Conservation (phyloP, 345 rosid species). For the Noccaea bulbosa region DNA sequence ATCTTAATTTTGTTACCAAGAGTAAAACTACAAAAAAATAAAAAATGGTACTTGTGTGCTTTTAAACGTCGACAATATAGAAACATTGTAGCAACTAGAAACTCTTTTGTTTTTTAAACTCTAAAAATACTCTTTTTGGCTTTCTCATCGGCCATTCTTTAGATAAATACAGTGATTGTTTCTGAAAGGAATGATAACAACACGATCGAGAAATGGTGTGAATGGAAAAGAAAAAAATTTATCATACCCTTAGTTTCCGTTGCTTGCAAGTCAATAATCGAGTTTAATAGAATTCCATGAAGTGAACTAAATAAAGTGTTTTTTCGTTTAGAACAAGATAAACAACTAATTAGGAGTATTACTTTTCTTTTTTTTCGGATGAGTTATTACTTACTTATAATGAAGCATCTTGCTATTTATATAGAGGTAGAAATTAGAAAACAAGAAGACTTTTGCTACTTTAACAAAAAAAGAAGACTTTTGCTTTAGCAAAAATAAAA, state of each 20-base stretch:
- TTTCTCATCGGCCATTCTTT: too few relatives aligned
- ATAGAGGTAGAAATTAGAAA: slow-evolving; percentile 10
- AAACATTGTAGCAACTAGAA: background rate
- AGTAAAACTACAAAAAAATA: too few relatives aligned
- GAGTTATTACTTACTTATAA: background rate
- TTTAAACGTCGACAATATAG: too few relatives aligned
- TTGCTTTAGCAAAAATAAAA: too few relatives aligned
- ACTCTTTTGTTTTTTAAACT: too few relatives aligned
- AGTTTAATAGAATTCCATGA: background rate
- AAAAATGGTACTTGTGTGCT: too few relatives aligned
- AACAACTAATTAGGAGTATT: too few relatives aligned
- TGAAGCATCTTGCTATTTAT: slow-evolving; percentile 6
- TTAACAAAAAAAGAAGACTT: too few relatives aligned
- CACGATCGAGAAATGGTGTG: background rate
- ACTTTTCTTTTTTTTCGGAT: too few relatives aligned
- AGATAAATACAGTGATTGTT: too few relatives aligned
- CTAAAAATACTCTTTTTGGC: too few relatives aligned
- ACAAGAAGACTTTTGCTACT: slow-evolving; percentile 14
- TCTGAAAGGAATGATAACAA: background rate
- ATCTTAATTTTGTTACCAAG: too few relatives aligned
- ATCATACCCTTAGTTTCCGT: background rate
- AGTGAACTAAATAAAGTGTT: background rate
- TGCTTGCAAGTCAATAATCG: background rate
- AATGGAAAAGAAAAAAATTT: background rate
- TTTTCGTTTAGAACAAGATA: background rate